Evolutionary conservation across 192 early-diverging fungal genomes (phyloP).

Genomic region (Podila epicladia): DNA sequence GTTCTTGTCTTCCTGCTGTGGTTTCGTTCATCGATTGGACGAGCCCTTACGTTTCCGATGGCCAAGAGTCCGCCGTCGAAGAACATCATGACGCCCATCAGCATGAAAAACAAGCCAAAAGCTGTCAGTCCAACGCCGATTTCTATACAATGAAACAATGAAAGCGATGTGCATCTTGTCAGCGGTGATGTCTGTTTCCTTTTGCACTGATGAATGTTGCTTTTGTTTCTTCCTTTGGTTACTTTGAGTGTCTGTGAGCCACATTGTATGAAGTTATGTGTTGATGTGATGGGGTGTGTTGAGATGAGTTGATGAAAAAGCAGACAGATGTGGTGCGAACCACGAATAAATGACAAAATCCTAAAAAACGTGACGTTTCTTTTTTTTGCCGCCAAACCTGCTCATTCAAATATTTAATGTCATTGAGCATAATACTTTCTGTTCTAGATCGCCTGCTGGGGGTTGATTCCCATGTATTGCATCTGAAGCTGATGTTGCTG

Average conservation of each 20-base stretch:
- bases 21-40: neutral
- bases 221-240: neutral
- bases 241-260: slow-evolving; percentile 7
- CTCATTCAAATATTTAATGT: no score
- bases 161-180: no score
- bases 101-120: slow-evolving; percentile 91
- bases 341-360: neutral
- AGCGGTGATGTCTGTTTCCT: no score
- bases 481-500: neutral
- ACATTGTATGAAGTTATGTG: neutral
- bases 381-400: no score
- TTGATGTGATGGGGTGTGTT: neutral
- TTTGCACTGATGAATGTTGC: neutral
- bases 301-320: neutral
- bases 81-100: slow-evolving; percentile 93
- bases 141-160: slow-evolving; percentile 52
- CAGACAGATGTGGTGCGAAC: neutral
- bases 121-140: slow-evolving; percentile 96
- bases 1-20: neutral
- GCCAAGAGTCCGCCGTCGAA: slow-evolving; percentile 96
- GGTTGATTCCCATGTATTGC: neutral
- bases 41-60: slow-evolving; percentile 89
- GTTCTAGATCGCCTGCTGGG: no score
- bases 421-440: no score
- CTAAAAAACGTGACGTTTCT: no score